These are phyloP conservation scores for Malbranchea zuffiana DNA, from an alignment of 2,329 filamentous ascomycete genomes.

Conservation along the genomic window DNA sequence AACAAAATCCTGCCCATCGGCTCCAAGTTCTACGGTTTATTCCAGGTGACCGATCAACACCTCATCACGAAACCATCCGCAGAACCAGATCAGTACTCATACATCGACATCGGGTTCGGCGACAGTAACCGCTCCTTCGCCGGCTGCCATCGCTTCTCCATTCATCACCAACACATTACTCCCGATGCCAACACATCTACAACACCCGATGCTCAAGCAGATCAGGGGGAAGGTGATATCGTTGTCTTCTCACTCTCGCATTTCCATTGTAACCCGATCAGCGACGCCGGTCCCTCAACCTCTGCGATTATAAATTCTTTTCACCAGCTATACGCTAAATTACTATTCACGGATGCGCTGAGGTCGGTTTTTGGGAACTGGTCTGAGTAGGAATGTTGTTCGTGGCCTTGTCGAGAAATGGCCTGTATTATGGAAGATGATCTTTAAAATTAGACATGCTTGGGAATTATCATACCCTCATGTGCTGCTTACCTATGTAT, in stretches of 20 bases:
- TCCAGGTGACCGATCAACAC: conserved; percentile 9
- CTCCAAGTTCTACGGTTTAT: conserved; percentile 10
- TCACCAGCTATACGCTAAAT: conserved; percentile 9
- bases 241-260: conserved; percentile 6
- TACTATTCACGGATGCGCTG: conserved; percentile 10
- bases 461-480: too few relatives aligned
- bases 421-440: background rate
- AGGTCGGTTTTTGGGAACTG: conserved; percentile 4
- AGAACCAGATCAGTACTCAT: conserved; percentile 1
- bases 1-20: conserved; percentile 8
- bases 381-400: too few relatives aligned
- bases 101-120: conserved; percentile 12
- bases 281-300: background rate
- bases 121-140: conserved; percentile 2
- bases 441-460: too few relatives aligned
- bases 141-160: conserved; percentile 11
- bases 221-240: conserved; percentile 4
- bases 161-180: conserved; percentile 2
- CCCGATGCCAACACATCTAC: background rate
- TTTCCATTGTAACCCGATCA: conserved; percentile 12
- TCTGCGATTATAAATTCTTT: conserved; percentile 6
- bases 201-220: background rate
- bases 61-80: background rate
- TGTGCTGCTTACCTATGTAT: too few relatives aligned
- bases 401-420: too few relatives aligned